These are phyloP conservation scores for Rhizopogon rudus DNA, from an alignment of 768 basidiomycete genomes.

Conservation along the genomic window DNA sequence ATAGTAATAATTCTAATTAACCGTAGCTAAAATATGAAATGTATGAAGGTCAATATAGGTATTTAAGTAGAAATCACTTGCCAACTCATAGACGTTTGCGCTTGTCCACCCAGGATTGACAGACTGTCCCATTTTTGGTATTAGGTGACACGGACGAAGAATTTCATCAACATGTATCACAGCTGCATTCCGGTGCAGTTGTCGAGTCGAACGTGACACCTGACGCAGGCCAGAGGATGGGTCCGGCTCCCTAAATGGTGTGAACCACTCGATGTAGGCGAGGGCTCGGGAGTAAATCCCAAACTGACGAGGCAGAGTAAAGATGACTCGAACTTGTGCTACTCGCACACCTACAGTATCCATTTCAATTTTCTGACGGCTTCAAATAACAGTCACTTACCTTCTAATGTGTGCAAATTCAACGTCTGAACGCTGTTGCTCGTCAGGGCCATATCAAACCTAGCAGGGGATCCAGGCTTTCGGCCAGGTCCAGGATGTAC, in stretches of 20 bases:
- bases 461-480: neutral
- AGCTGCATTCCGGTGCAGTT: neutral
- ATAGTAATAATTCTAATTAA: too few species aligned
- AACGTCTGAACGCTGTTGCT: neutral
- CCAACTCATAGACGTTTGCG: neutral
- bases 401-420: too few species aligned
- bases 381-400: neutral
- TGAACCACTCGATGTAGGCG: slow-evolving; percentile 24
- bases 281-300: slow-evolving; percentile 6
- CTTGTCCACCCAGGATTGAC: slow-evolving; percentile 9
- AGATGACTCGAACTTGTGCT: slow-evolving; percentile 9
- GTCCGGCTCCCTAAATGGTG: slow-evolving; percentile 3
- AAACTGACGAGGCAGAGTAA: slow-evolving; percentile 6
- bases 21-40: too few species aligned
- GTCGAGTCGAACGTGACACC: slow-evolving; percentile 3
- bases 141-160: slow-evolving; percentile 2
- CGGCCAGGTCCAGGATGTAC: neutral
- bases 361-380: neutral
- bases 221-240: neutral
- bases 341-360: slow-evolving; percentile 4
- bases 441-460: neutral
- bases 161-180: neutral
- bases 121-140: slow-evolving; percentile 10
- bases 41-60: too few species aligned
- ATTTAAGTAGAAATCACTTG: slow-evolving; percentile 2